Base-by-base conservation (phyloP, 495 filamentous ascomycete species). In the Penicillium subrubescens region DNA sequence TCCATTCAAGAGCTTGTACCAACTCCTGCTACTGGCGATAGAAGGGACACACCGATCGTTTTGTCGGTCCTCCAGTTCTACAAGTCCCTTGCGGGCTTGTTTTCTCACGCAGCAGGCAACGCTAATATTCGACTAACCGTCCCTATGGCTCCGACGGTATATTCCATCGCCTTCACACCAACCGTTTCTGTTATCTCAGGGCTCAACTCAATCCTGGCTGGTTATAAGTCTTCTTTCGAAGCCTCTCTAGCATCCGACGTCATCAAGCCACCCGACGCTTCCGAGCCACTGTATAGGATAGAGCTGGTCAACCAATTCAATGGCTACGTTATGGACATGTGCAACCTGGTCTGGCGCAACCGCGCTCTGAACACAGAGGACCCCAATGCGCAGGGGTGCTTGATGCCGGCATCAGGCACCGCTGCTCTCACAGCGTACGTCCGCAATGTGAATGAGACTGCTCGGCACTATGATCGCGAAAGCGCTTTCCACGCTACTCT, bases 301-400 rank as follows among this genome's bases (percentile, higher is more conserved):
- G 67, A 86, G 3, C 54, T 80, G 5, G 79, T 93, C 57, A 83
- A 86, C 46, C 80, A 84, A 23, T 94, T 95, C 78, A 97, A 97
- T 73, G 90, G 89, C 10, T 93, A 89, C 69, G 83, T 96, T 34
- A 95, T 95, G 90, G 93, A 97, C 69, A 83, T 92, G 44, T 95
- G 91, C 79, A 96, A 97, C 69, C 85, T 91, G 51, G 67, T 96
- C 15, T 96, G 93, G 92, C 86, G 91, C 21, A 88, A 87, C 23
- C 88, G 89, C 15, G 93, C 90, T 0, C 87, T 97, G 35, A 87
- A 87, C 46, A 77, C 75, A 2, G 79, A 84, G 11, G 91, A 95
- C 64, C 73, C 81, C 14, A 92, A 93, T 73, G 86, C 92, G 4
- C 78, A 87, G 31, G 92, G 89, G 17, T 94, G 92, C 64, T 76